A percentile compares a stretch with the other conserved stretches of the same genome.
Conservation (phyloP, 306 rosid species). For the Trifolium fragiferum region DNA sequence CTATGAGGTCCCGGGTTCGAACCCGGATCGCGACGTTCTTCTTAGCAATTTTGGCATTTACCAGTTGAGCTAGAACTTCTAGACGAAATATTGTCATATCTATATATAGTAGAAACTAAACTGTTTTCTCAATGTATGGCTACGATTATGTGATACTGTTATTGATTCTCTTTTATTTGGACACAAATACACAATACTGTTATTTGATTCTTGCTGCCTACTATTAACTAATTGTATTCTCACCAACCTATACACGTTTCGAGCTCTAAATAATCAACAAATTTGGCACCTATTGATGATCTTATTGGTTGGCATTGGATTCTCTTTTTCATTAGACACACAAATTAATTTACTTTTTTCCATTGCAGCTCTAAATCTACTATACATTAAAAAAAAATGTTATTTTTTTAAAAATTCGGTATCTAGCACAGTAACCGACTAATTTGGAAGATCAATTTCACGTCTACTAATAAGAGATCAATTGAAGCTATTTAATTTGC, state of each 20-base stretch:
- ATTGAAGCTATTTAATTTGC: no score
- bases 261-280: slow-evolving; percentile 32
- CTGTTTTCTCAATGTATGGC: slow-evolving; percentile 23
- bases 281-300: slow-evolving; percentile 31
- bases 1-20: no score
- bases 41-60: no score
- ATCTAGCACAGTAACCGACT: no score
- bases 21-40: no score
- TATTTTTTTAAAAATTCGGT: no score
- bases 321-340: background rate
- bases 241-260: background rate
- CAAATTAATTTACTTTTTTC: background rate
- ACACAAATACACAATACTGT: background rate
- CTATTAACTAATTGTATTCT: slow-evolving; percentile 22
- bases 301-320: slow-evolving; percentile 31
- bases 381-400: no score
- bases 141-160: slow-evolving; percentile 16
- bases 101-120: background rate
- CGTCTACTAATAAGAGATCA: no score
- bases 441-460: no score
- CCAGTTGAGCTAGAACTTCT: no score
- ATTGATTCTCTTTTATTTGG: slow-evolving; percentile 9
- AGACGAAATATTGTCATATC: background rate
- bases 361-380: background rate
- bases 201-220: slow-evolving; percentile 29